Evolutionary conservation across 805 yeast species (phyloP).

Genomic region (Wickerhamiella vanderwaltii): DNA sequence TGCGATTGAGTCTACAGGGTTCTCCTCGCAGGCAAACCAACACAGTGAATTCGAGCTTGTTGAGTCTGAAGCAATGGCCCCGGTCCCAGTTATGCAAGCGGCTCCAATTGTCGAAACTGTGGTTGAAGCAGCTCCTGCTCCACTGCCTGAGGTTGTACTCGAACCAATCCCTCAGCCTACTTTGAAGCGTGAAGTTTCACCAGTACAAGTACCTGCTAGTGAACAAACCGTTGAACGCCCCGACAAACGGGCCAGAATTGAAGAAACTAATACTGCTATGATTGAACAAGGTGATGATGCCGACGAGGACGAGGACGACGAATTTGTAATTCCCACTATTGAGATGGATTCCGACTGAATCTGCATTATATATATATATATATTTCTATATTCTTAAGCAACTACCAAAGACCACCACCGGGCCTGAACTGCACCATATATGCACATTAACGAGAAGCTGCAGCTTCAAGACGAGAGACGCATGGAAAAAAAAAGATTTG

Average conservation of each 20-base stretch:
- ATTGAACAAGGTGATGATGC: conserved; percentile 4
- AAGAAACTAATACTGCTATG: neutral
- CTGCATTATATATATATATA: neutral
- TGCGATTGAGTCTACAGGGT: neutral
- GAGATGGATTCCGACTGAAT: conserved; percentile 20
- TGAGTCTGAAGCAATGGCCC: conserved; percentile 3
- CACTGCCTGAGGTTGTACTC: conserved; percentile 4
- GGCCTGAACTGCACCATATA: too few relatives aligned
- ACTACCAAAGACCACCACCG: too few relatives aligned
- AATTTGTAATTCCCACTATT: conserved; percentile 19
- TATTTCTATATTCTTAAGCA: too few relatives aligned
- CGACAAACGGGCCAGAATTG: conserved; percentile 12
- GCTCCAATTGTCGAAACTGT: neutral
- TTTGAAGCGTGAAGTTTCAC: neutral
- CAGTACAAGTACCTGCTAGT: neutral
- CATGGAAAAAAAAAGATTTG: too few relatives aligned
- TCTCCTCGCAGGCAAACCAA: neutral
- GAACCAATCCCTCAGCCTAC: neutral
- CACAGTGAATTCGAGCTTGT: neutral
- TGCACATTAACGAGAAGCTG: too few relatives aligned
- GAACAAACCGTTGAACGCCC: conserved; percentile 3
- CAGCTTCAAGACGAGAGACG: too few relatives aligned
- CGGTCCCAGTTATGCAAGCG: neutral
- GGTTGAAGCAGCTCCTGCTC: neutral
- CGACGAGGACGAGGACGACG: conserved; percentile 17